Conservation (phyloP, 2,329 filamentous ascomycete genomes). For the Dissoconium aciculare region DNA sequence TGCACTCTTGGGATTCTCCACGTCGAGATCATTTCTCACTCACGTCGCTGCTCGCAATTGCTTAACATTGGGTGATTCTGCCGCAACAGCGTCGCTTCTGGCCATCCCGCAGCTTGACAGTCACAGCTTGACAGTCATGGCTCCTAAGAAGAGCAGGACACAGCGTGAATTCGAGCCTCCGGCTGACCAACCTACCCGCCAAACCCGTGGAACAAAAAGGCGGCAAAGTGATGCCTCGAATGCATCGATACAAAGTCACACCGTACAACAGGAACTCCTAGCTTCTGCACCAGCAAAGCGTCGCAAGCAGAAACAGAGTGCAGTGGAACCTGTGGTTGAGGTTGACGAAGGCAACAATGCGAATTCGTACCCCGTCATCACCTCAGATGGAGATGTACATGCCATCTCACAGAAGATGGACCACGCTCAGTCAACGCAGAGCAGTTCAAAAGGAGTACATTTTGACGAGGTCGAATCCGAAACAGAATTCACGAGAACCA, state of each 20-base stretch:
- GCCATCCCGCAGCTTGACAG: no score
- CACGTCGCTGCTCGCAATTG: no score
- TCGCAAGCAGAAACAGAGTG: slow-evolving; percentile 11
- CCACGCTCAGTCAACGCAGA: slow-evolving; percentile 8
- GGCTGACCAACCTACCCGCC: slow-evolving; percentile 3
- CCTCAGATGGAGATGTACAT: slow-evolving; percentile 4
- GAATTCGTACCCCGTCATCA: slow-evolving; percentile 3
- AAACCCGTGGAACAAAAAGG: slow-evolving; percentile 15
- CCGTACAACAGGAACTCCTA: slow-evolving; percentile 5
- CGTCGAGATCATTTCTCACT: no score
- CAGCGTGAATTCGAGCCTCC: neutral
- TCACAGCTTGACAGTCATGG: neutral
- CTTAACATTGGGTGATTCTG: no score
- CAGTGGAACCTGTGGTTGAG: slow-evolving; percentile 15
- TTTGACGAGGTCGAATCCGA: slow-evolving; percentile 16
- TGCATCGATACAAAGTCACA: slow-evolving; percentile 13
- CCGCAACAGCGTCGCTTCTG: no score
- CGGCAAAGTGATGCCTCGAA: slow-evolving; percentile 18
- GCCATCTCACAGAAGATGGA: slow-evolving; percentile 9
- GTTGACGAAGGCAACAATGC: slow-evolving; percentile 8
- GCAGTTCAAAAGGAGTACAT: slow-evolving; percentile 17
- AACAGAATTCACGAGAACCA: slow-evolving; percentile 10
- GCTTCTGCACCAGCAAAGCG: slow-evolving; percentile 14
- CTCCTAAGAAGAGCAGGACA: neutral
- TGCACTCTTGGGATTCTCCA: no score